phyloP scores from a whole-genome alignment of 139 green algal genomes.

The Coelastrella sp. region DNA sequence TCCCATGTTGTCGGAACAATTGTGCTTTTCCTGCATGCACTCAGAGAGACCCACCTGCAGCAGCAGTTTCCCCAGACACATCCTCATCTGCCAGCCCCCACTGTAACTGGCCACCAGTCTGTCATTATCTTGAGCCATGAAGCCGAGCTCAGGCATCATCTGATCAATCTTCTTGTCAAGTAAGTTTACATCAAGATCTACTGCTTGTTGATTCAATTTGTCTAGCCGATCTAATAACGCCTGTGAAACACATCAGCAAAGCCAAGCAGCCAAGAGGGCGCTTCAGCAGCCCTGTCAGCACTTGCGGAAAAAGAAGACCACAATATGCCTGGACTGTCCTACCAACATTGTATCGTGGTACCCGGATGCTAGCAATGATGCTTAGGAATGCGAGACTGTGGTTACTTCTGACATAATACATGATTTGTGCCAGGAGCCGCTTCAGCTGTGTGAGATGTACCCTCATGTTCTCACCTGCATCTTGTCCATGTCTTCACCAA shows the following conservation, averaged over 20 bases:
- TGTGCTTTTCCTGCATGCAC: neutral
- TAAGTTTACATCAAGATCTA: slow-evolving; percentile 79
- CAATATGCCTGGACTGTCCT: too few species aligned
- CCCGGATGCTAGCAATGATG: too few species aligned
- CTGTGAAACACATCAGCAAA: too few species aligned
- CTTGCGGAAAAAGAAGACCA: too few species aligned
- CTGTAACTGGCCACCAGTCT: slow-evolving; percentile 69
- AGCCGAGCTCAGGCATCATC: slow-evolving; percentile 99
- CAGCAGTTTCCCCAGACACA: slow-evolving; percentile 99
- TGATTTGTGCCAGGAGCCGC: too few species aligned
- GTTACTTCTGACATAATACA: too few species aligned
- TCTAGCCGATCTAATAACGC: slow-evolving; percentile 92
- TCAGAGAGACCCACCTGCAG: slow-evolving; percentile 73
- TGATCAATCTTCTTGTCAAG: slow-evolving; percentile 97
- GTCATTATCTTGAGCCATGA: slow-evolving; percentile 72
- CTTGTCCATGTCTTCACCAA: slow-evolving; percentile 93
- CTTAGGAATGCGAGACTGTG: too few species aligned
- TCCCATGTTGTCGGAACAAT: too few species aligned
- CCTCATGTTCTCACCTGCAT: slow-evolving; percentile 71
- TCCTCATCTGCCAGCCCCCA: slow-evolving; percentile 99
- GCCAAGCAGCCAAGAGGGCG: too few species aligned
- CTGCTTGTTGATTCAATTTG: slow-evolving; percentile 80
- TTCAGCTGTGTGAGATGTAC: too few species aligned
- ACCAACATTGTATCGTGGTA: too few species aligned
- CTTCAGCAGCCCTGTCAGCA: neutral